Evolutionary conservation across 768 basidiomycete genomes (phyloP), one percentile per base, ranked within the genome.

Genomic region (Leccinum fibrillosum): DNA sequence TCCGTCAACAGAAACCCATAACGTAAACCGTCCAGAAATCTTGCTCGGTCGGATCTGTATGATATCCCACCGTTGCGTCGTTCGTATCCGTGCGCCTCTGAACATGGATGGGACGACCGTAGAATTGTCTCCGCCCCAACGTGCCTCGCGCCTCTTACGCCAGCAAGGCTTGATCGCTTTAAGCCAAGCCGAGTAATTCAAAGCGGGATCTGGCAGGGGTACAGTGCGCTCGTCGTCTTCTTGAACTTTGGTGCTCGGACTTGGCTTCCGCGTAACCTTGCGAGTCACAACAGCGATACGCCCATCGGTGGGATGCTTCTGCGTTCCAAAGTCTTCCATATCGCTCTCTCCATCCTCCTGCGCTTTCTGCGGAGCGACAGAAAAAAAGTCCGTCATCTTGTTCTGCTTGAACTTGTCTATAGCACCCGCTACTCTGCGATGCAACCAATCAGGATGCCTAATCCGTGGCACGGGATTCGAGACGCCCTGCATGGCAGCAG

Each of bases 351-450:
- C 55, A 1, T 34, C 59, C 6, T 45, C 58, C 52, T 56, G 58
- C 49, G n/a, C 47, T 23, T 58, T 68, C 30, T 49, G 54, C 19
- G 63, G 59, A 34, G 37, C 53, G 44, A 60, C 57, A 13, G 70
- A 62, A 76, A 99, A 98, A 77, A 98, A 98, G 65, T 98, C 94
- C 0, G 94, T 95, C 52, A 99, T 77, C 74, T 95, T 98, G 74
- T 98, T 96, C 72, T 99, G 97, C 71, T 92, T 94, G 78, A 98
- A 98, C 75, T 93, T 97, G 79, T 98, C 96, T 44, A 94, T 85
- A 15, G 88, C 83, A 12, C 88, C 90, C 13, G 88, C 89, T 11
- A 98, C 92, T 48, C 97, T 82, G 48, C 90, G 88, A 74, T 91
- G 89, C 48, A 99, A 78, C 97, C 97, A 98, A 70, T 99, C 97